Conservation (phyloP, 106 monocot genomes). For the Ottelia alismoides region DNA sequence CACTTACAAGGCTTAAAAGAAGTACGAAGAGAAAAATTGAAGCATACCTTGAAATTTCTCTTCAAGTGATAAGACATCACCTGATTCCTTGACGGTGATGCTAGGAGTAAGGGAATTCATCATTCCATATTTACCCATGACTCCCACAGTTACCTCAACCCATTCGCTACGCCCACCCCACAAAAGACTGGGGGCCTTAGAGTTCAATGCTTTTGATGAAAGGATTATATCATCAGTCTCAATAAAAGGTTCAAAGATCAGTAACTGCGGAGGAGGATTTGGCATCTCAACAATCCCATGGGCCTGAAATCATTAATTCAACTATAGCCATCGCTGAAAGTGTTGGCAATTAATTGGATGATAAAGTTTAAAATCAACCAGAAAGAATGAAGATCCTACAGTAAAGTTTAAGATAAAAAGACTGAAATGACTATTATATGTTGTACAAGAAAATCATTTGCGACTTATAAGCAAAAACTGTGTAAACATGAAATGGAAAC, state of each 20-base stretch:
- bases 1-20: no score
- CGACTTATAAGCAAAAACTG: no score
- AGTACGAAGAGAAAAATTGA: no score
- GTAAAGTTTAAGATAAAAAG: no score
- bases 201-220: constrained; percentile 36
- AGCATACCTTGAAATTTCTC: constrained; percentile 95
- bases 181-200: constrained; percentile 25
- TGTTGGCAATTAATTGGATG: no score
- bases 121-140: constrained; percentile 49
- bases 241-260: constrained; percentile 88
- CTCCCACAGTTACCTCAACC: constrained; percentile 91
- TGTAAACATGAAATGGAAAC: no score
- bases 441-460: no score
- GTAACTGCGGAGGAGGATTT: constrained; percentile 35
- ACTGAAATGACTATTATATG: no score
- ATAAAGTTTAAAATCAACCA: no score
- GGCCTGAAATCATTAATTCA: constrained; percentile 45
- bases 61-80: constrained; percentile 87
- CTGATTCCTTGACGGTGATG: constrained; percentile 86
- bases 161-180: constrained; percentile 70
- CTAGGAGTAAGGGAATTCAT: constrained; percentile 82
- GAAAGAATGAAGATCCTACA: no score
- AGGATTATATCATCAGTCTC: constrained; percentile 79
- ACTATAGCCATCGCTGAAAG: no score
- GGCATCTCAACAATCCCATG: constrained; percentile 98